Conservation (phyloP, 2,329 filamentous ascomycete species). For the Penicillium sp. region DNA sequence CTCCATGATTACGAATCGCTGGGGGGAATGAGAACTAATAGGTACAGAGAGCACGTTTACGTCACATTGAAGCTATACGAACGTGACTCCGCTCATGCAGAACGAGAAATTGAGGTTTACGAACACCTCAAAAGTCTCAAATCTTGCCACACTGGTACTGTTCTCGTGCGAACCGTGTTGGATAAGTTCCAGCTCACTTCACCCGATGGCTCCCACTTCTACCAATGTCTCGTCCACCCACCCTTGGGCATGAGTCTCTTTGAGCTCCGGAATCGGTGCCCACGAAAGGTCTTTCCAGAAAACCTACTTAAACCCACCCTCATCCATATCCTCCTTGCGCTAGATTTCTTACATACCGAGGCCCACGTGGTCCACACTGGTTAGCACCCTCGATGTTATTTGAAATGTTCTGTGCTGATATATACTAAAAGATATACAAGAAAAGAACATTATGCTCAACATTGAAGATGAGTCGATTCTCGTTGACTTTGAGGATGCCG, state of each 20-base stretch:
- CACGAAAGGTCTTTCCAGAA: conserved; percentile 29
- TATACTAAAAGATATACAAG: conserved; percentile 44
- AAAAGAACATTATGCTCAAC: conserved; percentile 46
- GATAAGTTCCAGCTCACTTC: conserved; percentile 36
- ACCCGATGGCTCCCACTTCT: conserved; percentile 26
- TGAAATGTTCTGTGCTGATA: background rate
- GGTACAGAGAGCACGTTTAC: too few species aligned
- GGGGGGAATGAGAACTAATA: too few species aligned
- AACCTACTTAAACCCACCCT: conserved; percentile 36
- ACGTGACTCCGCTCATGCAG: too few species aligned
- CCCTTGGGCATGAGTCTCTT: conserved; percentile 36
- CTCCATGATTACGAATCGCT: too few species aligned
- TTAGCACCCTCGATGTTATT: conserved; percentile 14
- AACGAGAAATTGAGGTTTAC: conserved; percentile 33
- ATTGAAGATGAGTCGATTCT: conserved; percentile 35
- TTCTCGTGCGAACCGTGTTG: conserved; percentile 33
- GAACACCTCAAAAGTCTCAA: conserved; percentile 29
- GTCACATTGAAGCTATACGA: too few species aligned
- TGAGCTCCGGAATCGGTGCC: conserved; percentile 35
- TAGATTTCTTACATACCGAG: conserved; percentile 43
- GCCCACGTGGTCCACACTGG: conserved; percentile 38
- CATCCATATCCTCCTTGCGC: conserved; percentile 34
- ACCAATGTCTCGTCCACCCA: conserved; percentile 36
- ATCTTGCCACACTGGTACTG: conserved; percentile 29
- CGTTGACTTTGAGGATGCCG: conserved; percentile 30